These are phyloP conservation scores for Tolypocladium tundrense DNA, from an alignment of 2,329 filamentous ascomycete genomes.

Conservation along the genomic window DNA sequence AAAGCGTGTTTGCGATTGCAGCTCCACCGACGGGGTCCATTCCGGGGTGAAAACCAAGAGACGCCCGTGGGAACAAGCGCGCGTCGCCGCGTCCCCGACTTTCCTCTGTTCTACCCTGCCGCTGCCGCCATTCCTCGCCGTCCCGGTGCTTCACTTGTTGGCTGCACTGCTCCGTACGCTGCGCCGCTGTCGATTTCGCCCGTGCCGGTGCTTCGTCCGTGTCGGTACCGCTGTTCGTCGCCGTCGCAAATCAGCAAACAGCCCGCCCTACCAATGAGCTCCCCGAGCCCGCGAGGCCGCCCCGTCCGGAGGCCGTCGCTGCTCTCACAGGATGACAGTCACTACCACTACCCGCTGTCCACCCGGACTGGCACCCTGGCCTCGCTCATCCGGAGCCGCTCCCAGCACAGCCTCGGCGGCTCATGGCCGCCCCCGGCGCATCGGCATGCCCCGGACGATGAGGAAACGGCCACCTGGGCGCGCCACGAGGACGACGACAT, in stretches of 20 bases:
- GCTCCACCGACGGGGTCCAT: background rate
- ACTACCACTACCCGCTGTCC: slow-evolving; percentile 18
- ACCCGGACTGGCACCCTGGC: slow-evolving; percentile 27
- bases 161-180: background rate
- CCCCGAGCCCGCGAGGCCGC: slow-evolving; percentile 15
- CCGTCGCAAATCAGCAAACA: background rate
- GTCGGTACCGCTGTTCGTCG: background rate
- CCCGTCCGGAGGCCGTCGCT: slow-evolving; percentile 19
- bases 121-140: background rate
- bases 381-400: slow-evolving; percentile 28
- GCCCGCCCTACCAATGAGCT: slow-evolving; percentile 13
- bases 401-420: slow-evolving; percentile 20
- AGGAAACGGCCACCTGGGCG: slow-evolving; percentile 16
- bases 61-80: background rate
- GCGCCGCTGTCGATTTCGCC: background rate
- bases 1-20: background rate
- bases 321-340: slow-evolving; percentile 20
- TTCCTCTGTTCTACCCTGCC: background rate
- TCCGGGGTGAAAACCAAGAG: background rate
- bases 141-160: background rate
- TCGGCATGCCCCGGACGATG: slow-evolving; percentile 17
- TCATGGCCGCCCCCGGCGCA: slow-evolving; percentile 12
- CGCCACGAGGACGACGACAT: slow-evolving; percentile 31
- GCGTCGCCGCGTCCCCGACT: background rate
- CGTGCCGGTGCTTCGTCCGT: background rate